Base-by-base conservation (phyloP, 768 basidiomycete genomes). In the Leucosporidium yakuticum region DNA sequence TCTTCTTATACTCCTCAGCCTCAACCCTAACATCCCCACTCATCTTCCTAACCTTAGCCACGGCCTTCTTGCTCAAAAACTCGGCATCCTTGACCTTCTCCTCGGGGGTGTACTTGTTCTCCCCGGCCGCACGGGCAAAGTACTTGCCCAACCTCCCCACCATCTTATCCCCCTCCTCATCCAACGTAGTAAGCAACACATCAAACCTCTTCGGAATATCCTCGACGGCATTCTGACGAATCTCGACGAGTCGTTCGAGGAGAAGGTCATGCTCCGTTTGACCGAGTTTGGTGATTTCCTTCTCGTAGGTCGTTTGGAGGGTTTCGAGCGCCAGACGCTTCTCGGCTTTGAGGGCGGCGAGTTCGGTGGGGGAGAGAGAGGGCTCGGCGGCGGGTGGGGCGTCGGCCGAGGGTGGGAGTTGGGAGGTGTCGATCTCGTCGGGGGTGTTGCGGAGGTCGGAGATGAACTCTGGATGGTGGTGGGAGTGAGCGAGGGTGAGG, bases 111-210 rank as follows among this genome's bases (percentile, higher is more conserved):
- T 48, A 27, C 55, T 66, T 64, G 7, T 65, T 65, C 39, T 73
- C 70, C 8, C 34, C 62, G 23, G 53, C 44, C 1, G 67, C 74
- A 23, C 65, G 60, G 15, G 47, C 66, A 27, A 70, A 75, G 51
- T 71, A 73, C 56, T 63, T 65, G 21, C 73, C 70, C 21, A 75
- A 47, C 39, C 64, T 39, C 0, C 69, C 72, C 6, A 73, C 66
- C 72, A 70, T 71, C 66, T 71, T 70, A 60, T 71, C 72, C 20
- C 72, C 73, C 56, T 75, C 74, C 44, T 67, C 72, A 14, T 73
- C 68, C 51, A 69, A 70, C 6, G 2, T 19, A 34, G 65, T 67
- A n/a, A 74, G 29, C 21, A 56, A 29, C 9, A 39, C 44, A 14
- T 70, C 69, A 53, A 76, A 76, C 2, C 74, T 61, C 21, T 56